Evolutionary conservation across 129 eudicot species (phyloP).

Genomic region (Flaveria robusta): DNA sequence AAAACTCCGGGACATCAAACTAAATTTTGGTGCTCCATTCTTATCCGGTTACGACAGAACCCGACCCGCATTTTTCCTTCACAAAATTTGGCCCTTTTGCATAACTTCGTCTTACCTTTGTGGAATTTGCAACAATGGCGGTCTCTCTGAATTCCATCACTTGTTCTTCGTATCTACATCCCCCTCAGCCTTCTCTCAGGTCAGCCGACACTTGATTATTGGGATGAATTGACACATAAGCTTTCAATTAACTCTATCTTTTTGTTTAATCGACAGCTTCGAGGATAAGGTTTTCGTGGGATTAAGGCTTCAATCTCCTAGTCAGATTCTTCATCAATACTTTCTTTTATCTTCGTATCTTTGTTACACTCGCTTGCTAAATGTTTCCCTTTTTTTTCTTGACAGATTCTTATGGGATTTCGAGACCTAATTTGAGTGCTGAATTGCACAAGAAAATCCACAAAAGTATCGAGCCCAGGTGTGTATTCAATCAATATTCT

Average conservation of each 20-base stretch:
- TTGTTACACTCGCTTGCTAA: not conserved
- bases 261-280: slow-evolving; percentile 38
- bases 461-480: slow-evolving; percentile 64
- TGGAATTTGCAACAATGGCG: slow-evolving; percentile 36
- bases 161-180: slow-evolving; percentile 51
- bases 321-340: slow-evolving; percentile 29
- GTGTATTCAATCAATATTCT: not conserved
- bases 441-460: slow-evolving; percentile 60
- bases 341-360: not conserved
- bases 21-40: too few species aligned
- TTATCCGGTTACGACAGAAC: not conserved
- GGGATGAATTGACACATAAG: not conserved
- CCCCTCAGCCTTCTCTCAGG: slow-evolving; percentile 68
- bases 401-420: slow-evolving; percentile 60
- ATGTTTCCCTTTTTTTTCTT: not conserved
- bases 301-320: slow-evolving; percentile 62
- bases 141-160: slow-evolving; percentile 38
- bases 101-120: slow-evolving; percentile 14
- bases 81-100: slow-evolving; percentile 15
- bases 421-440: slow-evolving; percentile 57
- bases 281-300: slow-evolving; percentile 71
- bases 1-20: too few species aligned
- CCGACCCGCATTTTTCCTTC: slow-evolving; percentile 22
- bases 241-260: not conserved
- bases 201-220: not conserved